Conservation (phyloP, 2,329 filamentous ascomycete species). For the Hymenoscyphus fructigenus region DNA sequence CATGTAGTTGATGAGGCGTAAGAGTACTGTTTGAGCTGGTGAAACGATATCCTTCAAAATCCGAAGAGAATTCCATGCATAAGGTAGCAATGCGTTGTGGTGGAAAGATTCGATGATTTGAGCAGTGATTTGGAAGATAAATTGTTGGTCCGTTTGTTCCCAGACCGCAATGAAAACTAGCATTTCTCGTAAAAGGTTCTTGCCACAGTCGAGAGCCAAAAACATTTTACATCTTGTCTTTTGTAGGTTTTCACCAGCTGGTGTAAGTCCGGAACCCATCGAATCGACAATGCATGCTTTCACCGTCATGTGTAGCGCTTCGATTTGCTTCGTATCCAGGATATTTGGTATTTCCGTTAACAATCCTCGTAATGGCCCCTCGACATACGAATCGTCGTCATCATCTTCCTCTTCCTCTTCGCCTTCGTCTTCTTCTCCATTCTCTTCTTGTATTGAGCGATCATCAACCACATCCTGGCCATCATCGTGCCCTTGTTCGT, state of each 20-base stretch:
- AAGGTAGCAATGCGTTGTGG: constrained; percentile 83
- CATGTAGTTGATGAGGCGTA: constrained; percentile 87
- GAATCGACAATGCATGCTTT: constrained; percentile 90
- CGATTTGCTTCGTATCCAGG: constrained; percentile 89
- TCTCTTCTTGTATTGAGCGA: constrained; percentile 39
- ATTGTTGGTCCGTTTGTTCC: constrained; percentile 89
- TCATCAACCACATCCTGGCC: constrained; percentile 51
- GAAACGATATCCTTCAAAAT: constrained; percentile 96
- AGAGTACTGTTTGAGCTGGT: constrained; percentile 87
- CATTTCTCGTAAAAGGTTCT: constrained; percentile 84
- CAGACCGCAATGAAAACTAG: constrained; percentile 96
- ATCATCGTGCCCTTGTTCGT: constrained; percentile 42
- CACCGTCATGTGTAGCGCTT: constrained; percentile 94
- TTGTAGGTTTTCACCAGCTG: constrained; percentile 77
- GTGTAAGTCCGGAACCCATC: constrained; percentile 66
- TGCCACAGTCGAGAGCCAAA: constrained; percentile 83
- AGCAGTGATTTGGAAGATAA: constrained; percentile 95
- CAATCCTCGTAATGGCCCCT: constrained; percentile 77
- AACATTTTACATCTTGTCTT: constrained; percentile 88
- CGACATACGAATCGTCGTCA: constrained; percentile 76
- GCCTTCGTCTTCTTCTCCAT: constrained; percentile 53
- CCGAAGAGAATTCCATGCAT: constrained; percentile 86
- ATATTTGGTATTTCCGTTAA: constrained; percentile 94
- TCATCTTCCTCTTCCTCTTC: constrained; percentile 68
- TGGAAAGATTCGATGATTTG: constrained; percentile 94